phyloP scores from a whole-genome alignment of 164 flowering plant species.

The Nymphaea thermarum region DNA sequence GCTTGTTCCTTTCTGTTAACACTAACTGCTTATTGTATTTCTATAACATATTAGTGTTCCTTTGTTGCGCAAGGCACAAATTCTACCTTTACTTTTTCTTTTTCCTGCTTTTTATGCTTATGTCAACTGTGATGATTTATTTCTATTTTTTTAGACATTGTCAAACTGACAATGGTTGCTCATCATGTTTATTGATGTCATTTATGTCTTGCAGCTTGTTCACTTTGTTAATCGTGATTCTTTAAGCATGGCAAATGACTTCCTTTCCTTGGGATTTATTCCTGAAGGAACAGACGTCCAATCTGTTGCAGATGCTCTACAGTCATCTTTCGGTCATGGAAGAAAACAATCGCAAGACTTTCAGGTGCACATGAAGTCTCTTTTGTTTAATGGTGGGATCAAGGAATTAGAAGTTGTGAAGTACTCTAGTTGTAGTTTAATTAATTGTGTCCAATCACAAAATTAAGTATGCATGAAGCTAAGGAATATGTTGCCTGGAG shows the following conservation, averaged over 20 bases:
- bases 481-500: too few relatives aligned
- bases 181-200: too few relatives aligned
- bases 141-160: too few relatives aligned
- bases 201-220: constrained; percentile 63
- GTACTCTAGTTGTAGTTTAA: not conserved
- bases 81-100: too few relatives aligned
- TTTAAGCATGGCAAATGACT: constrained; percentile 89
- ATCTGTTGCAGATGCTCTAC: constrained; percentile 62
- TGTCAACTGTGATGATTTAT: too few relatives aligned
- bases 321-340: constrained; percentile 62
- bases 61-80: too few relatives aligned
- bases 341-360: constrained; percentile 66
- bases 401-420: not conserved
- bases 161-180: too few relatives aligned
- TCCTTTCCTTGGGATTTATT: constrained; percentile 90
- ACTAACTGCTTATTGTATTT: too few relatives aligned
- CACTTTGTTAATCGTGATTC: constrained; percentile 97
- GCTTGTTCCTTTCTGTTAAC: too few relatives aligned
- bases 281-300: constrained; percentile 73
- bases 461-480: not conserved
- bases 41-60: too few relatives aligned
- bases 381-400: not conserved
- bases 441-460: not conserved
- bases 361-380: constrained; percentile 38
- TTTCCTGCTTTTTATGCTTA: too few relatives aligned